Percentiles rank a stretch among this genome's conserved stretches.
Evolutionary conservation across 2,329 filamentous ascomycete species (phyloP).

Genomic region (Diaporthe ampelina): DNA sequence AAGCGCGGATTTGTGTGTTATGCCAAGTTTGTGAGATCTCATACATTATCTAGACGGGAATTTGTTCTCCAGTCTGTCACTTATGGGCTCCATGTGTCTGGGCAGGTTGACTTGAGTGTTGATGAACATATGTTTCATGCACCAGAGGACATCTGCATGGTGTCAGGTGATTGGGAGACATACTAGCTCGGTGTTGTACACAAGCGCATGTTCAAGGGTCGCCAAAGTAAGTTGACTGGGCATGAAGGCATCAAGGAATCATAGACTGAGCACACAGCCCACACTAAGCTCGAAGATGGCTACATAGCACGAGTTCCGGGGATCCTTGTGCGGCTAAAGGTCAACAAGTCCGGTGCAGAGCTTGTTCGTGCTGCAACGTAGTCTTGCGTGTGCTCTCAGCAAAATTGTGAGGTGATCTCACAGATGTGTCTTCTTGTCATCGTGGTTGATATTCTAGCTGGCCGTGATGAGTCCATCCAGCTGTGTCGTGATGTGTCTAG

Average conservation of each 20-base stretch:
- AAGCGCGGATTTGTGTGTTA: not conserved
- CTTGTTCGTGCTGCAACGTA: not conserved
- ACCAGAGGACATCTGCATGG: not conserved
- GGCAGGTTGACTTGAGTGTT: not conserved
- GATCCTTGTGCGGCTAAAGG: not conserved
- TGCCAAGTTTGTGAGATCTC: not conserved
- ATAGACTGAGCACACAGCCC: not conserved
- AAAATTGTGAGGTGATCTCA: not conserved
- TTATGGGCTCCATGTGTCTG: not conserved
- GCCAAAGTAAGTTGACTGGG: no score
- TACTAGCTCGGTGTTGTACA: not conserved
- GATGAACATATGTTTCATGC: not conserved
- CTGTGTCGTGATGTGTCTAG: constrained; percentile 40
- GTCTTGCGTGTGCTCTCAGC: not conserved
- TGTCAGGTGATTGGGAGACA: not conserved
- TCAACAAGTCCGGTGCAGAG: not conserved
- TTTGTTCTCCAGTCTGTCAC: not conserved
- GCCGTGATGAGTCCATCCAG: constrained; percentile 36
- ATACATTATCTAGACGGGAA: not conserved
- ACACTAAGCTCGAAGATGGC: not conserved
- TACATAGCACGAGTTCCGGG: not conserved
- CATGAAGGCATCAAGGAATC: not conserved
- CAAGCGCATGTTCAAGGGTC: not conserved
- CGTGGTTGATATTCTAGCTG: constrained; percentile 25
- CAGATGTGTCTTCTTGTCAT: constrained; percentile 23